Conservation (phyloP, 73 alveolate genomes). For the Tetrahymena elliotti region DNA sequence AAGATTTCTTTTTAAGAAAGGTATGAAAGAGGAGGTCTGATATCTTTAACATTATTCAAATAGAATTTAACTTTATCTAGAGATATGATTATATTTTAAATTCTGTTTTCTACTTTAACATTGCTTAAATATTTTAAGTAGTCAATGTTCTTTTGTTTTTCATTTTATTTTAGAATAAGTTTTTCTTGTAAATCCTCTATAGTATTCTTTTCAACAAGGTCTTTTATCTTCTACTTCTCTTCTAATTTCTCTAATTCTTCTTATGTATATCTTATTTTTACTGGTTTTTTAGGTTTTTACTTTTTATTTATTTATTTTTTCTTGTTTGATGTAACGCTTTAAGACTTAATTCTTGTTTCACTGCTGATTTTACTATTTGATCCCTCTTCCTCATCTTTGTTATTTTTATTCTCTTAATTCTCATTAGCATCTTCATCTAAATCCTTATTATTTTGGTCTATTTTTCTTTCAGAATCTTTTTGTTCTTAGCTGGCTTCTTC, state of each 20-base stretch:
- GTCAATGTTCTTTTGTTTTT: background rate
- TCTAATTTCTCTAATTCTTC: background rate
- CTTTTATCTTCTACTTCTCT: background rate
- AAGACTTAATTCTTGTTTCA: constrained; percentile 58
- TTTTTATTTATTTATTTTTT: background rate
- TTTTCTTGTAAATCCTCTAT: background rate
- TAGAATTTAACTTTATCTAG: constrained; percentile 41
- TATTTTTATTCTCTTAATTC: constrained; percentile 26
- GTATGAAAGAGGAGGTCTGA: constrained; percentile 4
- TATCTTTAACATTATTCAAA: background rate
- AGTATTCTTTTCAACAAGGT: background rate
- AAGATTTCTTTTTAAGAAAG: background rate
- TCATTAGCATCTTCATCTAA: constrained; percentile 5
- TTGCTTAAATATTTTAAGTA: background rate
- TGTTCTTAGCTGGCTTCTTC: background rate
- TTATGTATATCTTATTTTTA: background rate
- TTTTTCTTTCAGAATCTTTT: background rate
- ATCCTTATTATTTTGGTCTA: background rate
- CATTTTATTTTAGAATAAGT: background rate
- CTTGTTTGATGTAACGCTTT: constrained; percentile 51
- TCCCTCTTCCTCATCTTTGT: constrained; percentile 28
- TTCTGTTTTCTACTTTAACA: constrained; percentile 33
- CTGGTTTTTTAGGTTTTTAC: background rate
- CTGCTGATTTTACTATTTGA: constrained; percentile 44
- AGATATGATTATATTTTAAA: constrained; percentile 37